A percentile compares a stretch with the other conserved stretches of the same genome.
Conservation (phyloP, 179 eudicot genomes). For the Nepenthes alata region DNA sequence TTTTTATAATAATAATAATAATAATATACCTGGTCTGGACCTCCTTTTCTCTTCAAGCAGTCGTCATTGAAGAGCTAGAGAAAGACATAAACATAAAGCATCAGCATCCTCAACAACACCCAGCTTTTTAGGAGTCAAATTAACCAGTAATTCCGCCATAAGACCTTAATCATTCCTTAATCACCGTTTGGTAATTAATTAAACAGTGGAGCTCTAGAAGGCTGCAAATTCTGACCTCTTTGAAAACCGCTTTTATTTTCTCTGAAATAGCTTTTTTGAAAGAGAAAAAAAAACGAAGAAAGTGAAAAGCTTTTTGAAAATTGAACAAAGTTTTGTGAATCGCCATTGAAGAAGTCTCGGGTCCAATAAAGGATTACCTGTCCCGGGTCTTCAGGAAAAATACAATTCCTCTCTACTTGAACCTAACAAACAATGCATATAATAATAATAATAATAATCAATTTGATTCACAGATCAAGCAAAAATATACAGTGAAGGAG, state of each 20-base stretch:
- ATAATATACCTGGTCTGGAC: slow-evolving; percentile 45
- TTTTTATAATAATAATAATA: too few relatives aligned
- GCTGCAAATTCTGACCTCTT: slow-evolving; percentile 12
- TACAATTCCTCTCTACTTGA: slow-evolving; percentile 62
- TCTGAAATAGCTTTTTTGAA: slow-evolving; percentile 2
- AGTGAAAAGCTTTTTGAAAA: slow-evolving; percentile 13
- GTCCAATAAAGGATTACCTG: slow-evolving; percentile 64
- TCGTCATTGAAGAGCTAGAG: slow-evolving; percentile 54
- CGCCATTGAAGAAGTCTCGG: slow-evolving; percentile 32
- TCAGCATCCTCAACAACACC: slow-evolving; percentile 9
- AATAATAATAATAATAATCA: neutral
- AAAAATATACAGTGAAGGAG: too few relatives aligned
- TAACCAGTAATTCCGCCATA: slow-evolving; percentile 7
- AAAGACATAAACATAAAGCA: slow-evolving; percentile 10
- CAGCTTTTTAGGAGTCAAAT: neutral
- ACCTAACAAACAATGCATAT: slow-evolving; percentile 13
- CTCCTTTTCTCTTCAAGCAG: slow-evolving; percentile 54
- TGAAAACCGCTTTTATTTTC: slow-evolving; percentile 7
- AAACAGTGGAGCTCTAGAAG: slow-evolving; percentile 7
- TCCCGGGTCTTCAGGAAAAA: slow-evolving; percentile 79
- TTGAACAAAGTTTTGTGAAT: slow-evolving; percentile 11
- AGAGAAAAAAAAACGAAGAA: slow-evolving; percentile 7
- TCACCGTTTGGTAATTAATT: slow-evolving; percentile 4
- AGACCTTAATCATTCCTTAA: slow-evolving; percentile 14
- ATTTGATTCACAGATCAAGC: too few relatives aligned